Base-by-base conservation (phyloP, 306 rosid species). In the Mimosa pudica region DNA sequence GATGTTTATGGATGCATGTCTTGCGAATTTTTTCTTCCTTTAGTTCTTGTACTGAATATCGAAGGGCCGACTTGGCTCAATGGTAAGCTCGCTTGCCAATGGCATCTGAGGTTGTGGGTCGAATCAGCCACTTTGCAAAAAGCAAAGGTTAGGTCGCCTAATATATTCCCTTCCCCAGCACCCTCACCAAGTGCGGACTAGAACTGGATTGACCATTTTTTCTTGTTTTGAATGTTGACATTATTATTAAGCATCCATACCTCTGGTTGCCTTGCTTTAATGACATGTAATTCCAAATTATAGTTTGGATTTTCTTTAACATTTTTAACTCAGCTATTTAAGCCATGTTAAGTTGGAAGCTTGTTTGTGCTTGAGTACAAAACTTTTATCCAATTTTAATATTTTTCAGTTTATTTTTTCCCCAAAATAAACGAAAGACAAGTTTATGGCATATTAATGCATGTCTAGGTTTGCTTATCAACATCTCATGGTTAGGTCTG, bases 311-410 rank as follows among this genome's bases (percentile, higher is more conserved):
- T 38, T 38, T 76, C 1, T 66, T 42, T 8, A 41, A 51, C 41
- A 46, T 71, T 64, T 66, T 38, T 66, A 48, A n/a, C 74, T 82
- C 60, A 36, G 55, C 70, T 30, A 63, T 77, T 76, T 76, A 69
- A 77, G 64, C 58, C 44, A 71, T 45, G 61, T 84, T 85, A 42
- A 76, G 80, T 69, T 38, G 32, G 41, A 10, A 64, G 62, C 82
- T 86, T 48, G 79, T 73, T 58, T 73, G 76, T 77, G 9, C 70
- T 70, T 78, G 70, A 61, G 38, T 10, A 61, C 4, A 30, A 30
- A 61, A 30, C 5, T 9, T 61, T 8, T 7, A 3, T 24, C 7
- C 16, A 9, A 10, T 32, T 62, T 62, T 32, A 4, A 62, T 4
- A 61, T 61, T 36, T 61, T 61, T 61, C 7, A 7, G 10, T 24